Evolutionary conservation across 129 eudicot species (phyloP), one percentile per base, ranked within the genome.

Genomic region (Rutidosis leptorrhynchoides): DNA sequence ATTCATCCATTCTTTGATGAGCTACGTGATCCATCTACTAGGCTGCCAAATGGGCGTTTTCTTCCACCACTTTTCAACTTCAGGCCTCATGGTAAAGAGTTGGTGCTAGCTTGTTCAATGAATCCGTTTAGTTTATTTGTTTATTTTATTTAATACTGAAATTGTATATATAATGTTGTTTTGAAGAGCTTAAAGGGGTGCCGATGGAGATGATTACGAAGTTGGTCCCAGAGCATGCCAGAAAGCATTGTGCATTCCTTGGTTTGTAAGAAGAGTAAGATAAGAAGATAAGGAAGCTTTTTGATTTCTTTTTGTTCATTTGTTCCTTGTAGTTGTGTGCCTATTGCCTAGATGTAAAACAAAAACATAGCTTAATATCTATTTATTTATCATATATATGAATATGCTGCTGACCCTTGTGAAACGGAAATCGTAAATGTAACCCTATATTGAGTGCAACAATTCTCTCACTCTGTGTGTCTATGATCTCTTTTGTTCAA

Each of bases 51-150:
- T 56, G 95, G 97, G 37, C 91, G 95, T 21, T 75, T 73, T 25
- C 85, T 90, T 67, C 97, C 97, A 24, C 97, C 97, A 4, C 81
- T 90, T 20, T 90, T 90, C 77, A 90, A 90, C 82, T 90, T 90
- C 16, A 90, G 87, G 78, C 69, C 92, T 56, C 95, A 87, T 53
- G 97, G 97, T 90, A 83, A 71, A 8, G 57, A 63, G 1, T 59
- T 20, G 19, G 25, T 23, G 58, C 6, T 7, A 58, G 28, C 12
- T 48, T 33, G 9, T 6, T 35, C 15, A 23, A 64, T 59, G 43
- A 11, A 40, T 70, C 24, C 61, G 22, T 42, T 58, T 9, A 52
- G 14, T 48, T 45, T 16, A 26, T 60, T 11, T n/a, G 2, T 5
- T 23, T 62, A 10, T 55, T 28, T 67, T 33, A 15, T 40, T 35